Evolutionary conservation across 2,329 filamentous ascomycete species (phyloP).

Genomic region (Beauveria caledonica): DNA sequence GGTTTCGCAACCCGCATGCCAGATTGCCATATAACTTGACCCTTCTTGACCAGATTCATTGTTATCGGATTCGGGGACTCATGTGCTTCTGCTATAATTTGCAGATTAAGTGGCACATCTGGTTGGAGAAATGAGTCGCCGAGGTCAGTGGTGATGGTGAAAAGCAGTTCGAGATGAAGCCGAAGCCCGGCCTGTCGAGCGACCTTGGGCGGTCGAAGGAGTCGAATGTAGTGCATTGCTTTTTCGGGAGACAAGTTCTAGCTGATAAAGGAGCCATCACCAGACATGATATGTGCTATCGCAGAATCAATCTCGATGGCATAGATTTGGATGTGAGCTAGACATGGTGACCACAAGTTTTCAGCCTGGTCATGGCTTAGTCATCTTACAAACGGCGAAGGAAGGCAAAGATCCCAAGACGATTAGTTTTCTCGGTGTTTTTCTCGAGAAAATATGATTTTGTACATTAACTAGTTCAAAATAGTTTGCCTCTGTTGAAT

Average conservation of each 20-base stretch:
- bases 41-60: conserved; percentile 19
- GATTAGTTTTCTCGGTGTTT: neutral
- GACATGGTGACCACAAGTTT: neutral
- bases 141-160: conserved; percentile 50
- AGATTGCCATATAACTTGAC: conserved; percentile 22
- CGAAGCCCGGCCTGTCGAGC: conserved; percentile 18
- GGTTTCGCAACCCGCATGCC: conserved; percentile 35
- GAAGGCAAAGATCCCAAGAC: too few species aligned
- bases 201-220: conserved; percentile 40
- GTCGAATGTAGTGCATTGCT: conserved; percentile 50
- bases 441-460: neutral
- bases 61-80: conserved; percentile 16
- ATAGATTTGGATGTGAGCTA: neutral
- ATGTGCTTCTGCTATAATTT: conserved; percentile 24
- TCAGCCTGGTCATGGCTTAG: neutral
- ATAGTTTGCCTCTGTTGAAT: too few species aligned
- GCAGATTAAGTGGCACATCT: conserved; percentile 34
- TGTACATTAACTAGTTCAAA: too few species aligned
- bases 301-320: neutral
- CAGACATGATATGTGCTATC: neutral
- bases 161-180: conserved; percentile 33
- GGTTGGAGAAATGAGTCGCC: conserved; percentile 47
- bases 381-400: neutral
- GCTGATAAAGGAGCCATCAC: rapidly evolving
- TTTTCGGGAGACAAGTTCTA: too few species aligned